These are phyloP conservation scores for Akebia trifoliata DNA, from an alignment of 164 flowering plant genomes.

Conservation along the genomic window DNA sequence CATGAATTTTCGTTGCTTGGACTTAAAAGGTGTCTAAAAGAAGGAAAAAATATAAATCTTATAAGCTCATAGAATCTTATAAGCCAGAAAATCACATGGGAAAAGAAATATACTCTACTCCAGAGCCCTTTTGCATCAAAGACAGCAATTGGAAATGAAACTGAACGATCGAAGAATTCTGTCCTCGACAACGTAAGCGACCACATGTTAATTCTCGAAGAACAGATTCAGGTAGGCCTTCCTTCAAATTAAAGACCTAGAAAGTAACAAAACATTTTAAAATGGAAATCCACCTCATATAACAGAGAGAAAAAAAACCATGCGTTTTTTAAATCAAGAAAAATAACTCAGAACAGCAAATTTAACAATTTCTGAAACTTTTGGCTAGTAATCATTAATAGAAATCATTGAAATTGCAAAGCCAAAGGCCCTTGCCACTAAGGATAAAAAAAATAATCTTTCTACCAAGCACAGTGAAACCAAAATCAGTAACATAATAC, in stretches of 20 bases:
- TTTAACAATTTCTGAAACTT: no score
- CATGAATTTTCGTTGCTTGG: conserved; percentile 39
- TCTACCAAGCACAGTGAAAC: no score
- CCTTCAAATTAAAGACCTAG: conserved; percentile 60
- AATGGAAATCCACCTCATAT: no score
- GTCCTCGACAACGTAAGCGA: conserved; percentile 31
- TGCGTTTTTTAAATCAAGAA: conserved; percentile 53
- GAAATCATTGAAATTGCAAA: no score
- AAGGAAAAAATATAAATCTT: background rate
- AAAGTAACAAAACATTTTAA: background rate
- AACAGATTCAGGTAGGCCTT: conserved; percentile 58
- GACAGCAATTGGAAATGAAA: conserved; percentile 52
- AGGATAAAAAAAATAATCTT: no score
- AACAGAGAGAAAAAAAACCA: conserved; percentile 45
- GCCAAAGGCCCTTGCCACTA: no score
- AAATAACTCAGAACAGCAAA: no score
- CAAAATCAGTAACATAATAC: no score
- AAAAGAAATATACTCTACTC: conserved; percentile 38
- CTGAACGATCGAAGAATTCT: conserved; percentile 36
- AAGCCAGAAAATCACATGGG: background rate
- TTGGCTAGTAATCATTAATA: no score
- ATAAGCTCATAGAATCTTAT: background rate
- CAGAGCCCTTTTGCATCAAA: conserved; percentile 41
- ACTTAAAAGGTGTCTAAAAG: conserved; percentile 35
- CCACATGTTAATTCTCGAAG: conserved; percentile 54